These are phyloP conservation scores for Bretschneidera sinensis DNA, from an alignment of 345 rosid species.

Conservation along the genomic window DNA sequence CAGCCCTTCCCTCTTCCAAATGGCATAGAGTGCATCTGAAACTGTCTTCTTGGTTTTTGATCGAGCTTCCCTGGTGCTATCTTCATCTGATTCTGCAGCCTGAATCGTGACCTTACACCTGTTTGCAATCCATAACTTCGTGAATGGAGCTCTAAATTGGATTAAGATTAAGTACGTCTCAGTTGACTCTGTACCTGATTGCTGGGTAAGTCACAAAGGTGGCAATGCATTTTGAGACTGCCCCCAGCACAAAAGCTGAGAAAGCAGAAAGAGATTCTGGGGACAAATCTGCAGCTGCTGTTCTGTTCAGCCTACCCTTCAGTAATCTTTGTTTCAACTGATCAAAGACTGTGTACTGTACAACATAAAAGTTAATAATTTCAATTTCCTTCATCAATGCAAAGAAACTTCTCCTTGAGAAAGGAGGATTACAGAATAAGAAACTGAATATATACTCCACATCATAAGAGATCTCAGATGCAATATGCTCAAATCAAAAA, in stretches of 20 bases:
- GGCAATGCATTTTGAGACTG: constrained; percentile 80
- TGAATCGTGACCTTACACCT: constrained; percentile 94
- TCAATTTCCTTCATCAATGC: too few relatives aligned
- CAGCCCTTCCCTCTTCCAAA: constrained; percentile 77
- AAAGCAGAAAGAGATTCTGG: constrained; percentile 69
- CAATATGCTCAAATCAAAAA: too few relatives aligned
- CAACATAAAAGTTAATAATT: constrained; percentile 17
- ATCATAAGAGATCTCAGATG: too few relatives aligned
- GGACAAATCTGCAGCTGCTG: constrained; percentile 34
- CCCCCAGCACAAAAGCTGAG: constrained; percentile 81
- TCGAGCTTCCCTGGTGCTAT: constrained; percentile 27
- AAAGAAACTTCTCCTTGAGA: too few relatives aligned
- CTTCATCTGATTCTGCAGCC: constrained; percentile 58
- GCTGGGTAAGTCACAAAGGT: constrained; percentile 88
- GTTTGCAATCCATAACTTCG: constrained; percentile 9
- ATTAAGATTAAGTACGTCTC: neutral
- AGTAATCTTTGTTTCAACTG: constrained; percentile 77
- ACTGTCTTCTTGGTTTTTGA: constrained; percentile 41
- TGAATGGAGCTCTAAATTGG: neutral
- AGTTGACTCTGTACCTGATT: constrained; percentile 48
- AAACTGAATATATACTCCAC: too few relatives aligned
- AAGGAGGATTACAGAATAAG: too few relatives aligned
- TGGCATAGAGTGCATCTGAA: constrained; percentile 42
- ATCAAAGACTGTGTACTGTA: constrained; percentile 90
- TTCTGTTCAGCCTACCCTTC: constrained; percentile 24